Conservation (phyloP, 768 basidiomycete genomes). For the Suillus fuscotomentosus region DNA sequence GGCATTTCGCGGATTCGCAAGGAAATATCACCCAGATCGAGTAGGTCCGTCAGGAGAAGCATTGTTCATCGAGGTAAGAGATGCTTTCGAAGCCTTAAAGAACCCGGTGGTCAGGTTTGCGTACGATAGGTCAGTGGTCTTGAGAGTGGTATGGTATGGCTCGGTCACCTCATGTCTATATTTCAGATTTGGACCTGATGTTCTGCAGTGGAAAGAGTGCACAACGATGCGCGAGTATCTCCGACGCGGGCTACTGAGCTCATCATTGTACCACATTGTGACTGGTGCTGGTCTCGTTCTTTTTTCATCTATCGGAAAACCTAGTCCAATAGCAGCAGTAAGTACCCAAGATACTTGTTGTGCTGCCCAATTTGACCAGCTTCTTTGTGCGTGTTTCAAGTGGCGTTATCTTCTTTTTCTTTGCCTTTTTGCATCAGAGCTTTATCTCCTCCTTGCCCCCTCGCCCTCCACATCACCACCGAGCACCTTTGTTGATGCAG, state of each 20-base stretch:
- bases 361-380: conserved; percentile 10
- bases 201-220: conserved; percentile 64
- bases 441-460: conserved; percentile 63
- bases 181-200: conserved; percentile 74
- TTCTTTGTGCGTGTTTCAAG: conserved; percentile 34
- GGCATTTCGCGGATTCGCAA: conserved; percentile 76
- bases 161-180: conserved; percentile 9
- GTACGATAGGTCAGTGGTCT: conserved; percentile 67
- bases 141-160: conserved; percentile 2
- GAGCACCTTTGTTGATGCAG: conserved; percentile 23
- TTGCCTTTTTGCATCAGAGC: conserved; percentile 58
- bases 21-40: conserved; percentile 74
- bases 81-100: conserved; percentile 77
- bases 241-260: conserved; percentile 57
- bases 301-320: conserved; percentile 59
- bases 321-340: conserved; percentile 64
- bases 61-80: conserved; percentile 67
- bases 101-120: conserved; percentile 79
- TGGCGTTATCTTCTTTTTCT: conserved; percentile 80
- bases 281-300: conserved; percentile 57
- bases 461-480: conserved; percentile 36
- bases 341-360: conserved; percentile 28
- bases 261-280: conserved; percentile 66
- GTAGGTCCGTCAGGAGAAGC: conserved; percentile 55
- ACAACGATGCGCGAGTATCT: conserved; percentile 71